These are phyloP conservation scores for Neurospora sp. DNA, from an alignment of 495 filamentous ascomycete species.

Conservation along the genomic window DNA sequence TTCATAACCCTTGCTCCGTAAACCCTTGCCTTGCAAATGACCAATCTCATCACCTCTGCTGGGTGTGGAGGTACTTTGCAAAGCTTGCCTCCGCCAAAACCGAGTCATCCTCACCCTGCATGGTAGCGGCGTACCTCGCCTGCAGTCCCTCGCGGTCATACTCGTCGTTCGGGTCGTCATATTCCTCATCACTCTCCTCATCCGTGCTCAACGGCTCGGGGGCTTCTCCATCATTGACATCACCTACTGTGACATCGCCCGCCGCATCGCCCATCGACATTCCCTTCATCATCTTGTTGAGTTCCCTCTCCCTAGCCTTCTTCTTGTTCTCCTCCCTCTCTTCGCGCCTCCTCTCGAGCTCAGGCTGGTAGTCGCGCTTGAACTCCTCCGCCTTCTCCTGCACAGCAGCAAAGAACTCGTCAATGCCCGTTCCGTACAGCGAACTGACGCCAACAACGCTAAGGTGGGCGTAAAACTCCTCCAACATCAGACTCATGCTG, in stretches of 20 bases:
- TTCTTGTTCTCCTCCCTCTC: conserved; percentile 66
- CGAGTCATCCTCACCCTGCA: conserved; percentile 37
- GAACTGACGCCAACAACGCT: conserved; percentile 87
- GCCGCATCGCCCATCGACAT: conserved; percentile 56
- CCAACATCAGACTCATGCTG: conserved; percentile 94
- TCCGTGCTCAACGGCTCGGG: conserved; percentile 32
- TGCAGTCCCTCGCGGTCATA: conserved; percentile 50
- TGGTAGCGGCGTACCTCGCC: conserved; percentile 49
- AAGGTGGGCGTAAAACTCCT: conserved; percentile 93
- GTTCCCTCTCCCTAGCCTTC: conserved; percentile 61
- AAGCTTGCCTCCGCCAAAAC: conserved; percentile 47
- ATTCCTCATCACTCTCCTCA: conserved; percentile 35
- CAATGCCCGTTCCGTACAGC: conserved; percentile 84
- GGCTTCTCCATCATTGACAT: conserved; percentile 45
- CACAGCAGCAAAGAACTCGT: conserved; percentile 87
- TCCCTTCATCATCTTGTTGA: conserved; percentile 88
- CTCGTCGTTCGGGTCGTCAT: conserved; percentile 34
- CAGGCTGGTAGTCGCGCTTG: conserved; percentile 81
- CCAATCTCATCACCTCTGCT: conserved; percentile 8
- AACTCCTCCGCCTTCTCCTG: conserved; percentile 82
- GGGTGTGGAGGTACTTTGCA: conserved; percentile 44
- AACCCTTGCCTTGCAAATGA: background rate
- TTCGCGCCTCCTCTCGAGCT: conserved; percentile 68
- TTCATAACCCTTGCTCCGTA: background rate
- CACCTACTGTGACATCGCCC: conserved; percentile 21